Evolutionary conservation across 345 rosid species (phyloP), one percentile per base, ranked within the genome.

Genomic region (Lepidium africanum): DNA sequence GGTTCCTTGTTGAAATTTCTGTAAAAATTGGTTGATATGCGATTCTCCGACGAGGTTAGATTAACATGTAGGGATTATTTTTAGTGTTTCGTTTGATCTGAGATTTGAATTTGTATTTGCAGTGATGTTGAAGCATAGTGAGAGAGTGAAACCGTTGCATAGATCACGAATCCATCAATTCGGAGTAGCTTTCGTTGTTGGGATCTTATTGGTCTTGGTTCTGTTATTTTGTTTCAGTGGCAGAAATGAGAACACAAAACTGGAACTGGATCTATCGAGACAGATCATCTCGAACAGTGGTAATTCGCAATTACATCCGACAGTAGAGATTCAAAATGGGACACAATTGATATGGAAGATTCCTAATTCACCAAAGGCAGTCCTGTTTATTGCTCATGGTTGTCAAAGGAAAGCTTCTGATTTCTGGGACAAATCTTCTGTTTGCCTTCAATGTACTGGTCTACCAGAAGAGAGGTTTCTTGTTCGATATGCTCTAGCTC

Each of bases 301-400:
- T 9, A 79, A 80, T 1, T 76, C 65, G 50, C 74, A 79, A 40
- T 71, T 78, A 69, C 56, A 72, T 55, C 95, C 92, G 0, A 78
- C 90, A 1, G 42, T 79, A 1, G 87, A 94, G 76, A 69, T 74
- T 30, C 84, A 84, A 49, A 89, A 89, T 65, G 87, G 88, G 4
- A 91, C 92, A 14, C 86, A 89, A 57, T 49, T 89, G 71, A 83
- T 86, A 63, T 94, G 91, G 89, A 84, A 85, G 77, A 79, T 91
- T 72, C 97, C 99, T 0, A 78, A 81, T 23, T 87, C 84, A 10
- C 88, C 96, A 1, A 91, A 83, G 56, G 99, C 90, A 13, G 87
- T 87, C 78, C 81, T 94, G 48, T 87, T 94, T 76, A 37, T 87
- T 12, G 97, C 91, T 71, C 99, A 94, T 65, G 99, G 99, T 46